Conservation (phyloP, 257 asterid species). For the Ilex aquifolium region DNA sequence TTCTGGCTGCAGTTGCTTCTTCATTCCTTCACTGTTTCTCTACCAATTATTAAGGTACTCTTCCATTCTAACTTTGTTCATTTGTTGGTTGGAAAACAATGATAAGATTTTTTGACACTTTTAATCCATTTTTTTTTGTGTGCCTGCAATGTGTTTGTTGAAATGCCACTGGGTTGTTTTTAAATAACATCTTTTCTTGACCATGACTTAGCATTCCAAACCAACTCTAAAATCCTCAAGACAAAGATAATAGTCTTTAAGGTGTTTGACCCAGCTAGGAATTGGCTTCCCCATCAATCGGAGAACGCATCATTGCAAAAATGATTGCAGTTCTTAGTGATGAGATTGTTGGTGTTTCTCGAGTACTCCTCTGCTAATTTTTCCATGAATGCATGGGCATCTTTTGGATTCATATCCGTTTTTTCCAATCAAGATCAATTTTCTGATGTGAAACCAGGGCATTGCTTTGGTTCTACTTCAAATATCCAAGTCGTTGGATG, state of each 20-base stretch:
- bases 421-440: slow-evolving; percentile 56
- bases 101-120: no score
- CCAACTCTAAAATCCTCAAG: no score
- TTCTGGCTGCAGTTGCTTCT: no score
- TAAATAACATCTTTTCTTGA: no score
- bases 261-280: slow-evolving; percentile 71
- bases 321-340: slow-evolving; percentile 66
- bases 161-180: no score
- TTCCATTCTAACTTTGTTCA: no score
- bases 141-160: no score
- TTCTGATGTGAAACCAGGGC: slow-evolving; percentile 71
- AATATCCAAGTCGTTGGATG: slow-evolving; percentile 58
- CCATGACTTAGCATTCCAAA: no score
- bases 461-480: slow-evolving; percentile 64
- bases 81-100: no score
- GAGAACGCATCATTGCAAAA: slow-evolving; percentile 53
- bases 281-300: slow-evolving; percentile 44
- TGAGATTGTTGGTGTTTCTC: slow-evolving; percentile 53
- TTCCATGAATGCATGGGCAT: slow-evolving; percentile 42
- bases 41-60: no score
- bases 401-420: slow-evolving; percentile 32
- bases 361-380: slow-evolving; percentile 36
- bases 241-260: neutral
- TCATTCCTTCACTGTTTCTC: no score
- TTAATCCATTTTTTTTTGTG: no score